Evolutionary conservation across 306 rosid genomes (phyloP).

Genomic region (Lathyrus tuberosus): DNA sequence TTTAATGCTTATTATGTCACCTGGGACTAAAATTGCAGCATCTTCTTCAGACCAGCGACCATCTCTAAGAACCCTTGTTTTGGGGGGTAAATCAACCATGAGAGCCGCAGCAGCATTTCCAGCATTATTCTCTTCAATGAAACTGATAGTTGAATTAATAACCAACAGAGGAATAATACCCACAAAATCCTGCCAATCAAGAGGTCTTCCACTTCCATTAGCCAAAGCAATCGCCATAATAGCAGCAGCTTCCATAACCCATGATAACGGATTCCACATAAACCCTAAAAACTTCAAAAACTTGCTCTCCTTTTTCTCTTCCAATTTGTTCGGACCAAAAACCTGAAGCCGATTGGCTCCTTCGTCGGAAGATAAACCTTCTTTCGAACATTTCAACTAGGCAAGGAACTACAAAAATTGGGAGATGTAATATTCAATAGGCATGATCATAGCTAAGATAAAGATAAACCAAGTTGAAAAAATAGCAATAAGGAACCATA

Average conservation of each 20-base stretch:
- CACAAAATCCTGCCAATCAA: conserved; percentile 97
- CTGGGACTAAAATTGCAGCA: conserved; percentile 94
- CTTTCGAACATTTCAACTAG: conserved; percentile 81
- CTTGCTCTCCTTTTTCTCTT: conserved; percentile 98
- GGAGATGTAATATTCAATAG: too few species aligned
- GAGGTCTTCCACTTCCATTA: conserved; percentile 83
- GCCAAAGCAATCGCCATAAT: conserved; percentile 95
- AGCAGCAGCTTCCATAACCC: conserved; percentile 99
- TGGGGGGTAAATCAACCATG: too few species aligned
- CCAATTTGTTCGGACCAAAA: conserved; percentile 97
- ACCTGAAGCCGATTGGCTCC: conserved; percentile 87
- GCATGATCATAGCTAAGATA: too few species aligned
- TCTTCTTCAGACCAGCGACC: conserved; percentile 96
- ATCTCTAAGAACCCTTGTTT: too few species aligned
- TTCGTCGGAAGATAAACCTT: conserved; percentile 79
- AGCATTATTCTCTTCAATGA: conserved; percentile 93
- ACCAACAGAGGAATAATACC: conserved; percentile 75
- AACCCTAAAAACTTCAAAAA: conserved; percentile 87
- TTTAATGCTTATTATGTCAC: conserved; percentile 94
- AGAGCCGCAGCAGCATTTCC: too few species aligned
- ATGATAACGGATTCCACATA: conserved; percentile 99
- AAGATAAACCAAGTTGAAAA: too few species aligned
- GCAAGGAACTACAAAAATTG: too few species aligned
- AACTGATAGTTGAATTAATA: conserved; percentile 96
- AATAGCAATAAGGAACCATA: too few species aligned